Evolutionary conservation across 2,329 filamentous ascomycete species (phyloP).

Genomic region (Talaromyces sp.): DNA sequence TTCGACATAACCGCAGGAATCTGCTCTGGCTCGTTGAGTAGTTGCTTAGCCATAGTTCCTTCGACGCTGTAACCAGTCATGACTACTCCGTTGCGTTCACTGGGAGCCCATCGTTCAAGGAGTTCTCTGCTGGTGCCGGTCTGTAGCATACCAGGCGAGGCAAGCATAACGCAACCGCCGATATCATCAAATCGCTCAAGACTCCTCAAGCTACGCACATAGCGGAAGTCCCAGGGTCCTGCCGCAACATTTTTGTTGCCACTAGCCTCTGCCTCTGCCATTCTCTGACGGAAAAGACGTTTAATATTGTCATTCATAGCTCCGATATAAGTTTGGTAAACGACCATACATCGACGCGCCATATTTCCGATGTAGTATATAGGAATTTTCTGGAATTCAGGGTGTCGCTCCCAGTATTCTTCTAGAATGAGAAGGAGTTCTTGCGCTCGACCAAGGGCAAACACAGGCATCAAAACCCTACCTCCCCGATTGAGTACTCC

Average conservation of each 20-base stretch:
- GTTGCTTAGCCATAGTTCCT: constrained; percentile 94
- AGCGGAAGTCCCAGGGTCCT: constrained; percentile 95
- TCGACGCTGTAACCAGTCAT: constrained; percentile 99
- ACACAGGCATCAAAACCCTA: constrained; percentile 89
- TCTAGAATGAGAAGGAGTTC: constrained; percentile 92
- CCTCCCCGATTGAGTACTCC: constrained; percentile 86
- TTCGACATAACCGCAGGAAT: constrained; percentile 92
- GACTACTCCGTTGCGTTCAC: constrained; percentile 94
- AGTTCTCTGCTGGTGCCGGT: constrained; percentile 91
- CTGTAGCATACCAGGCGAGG: constrained; percentile 96
- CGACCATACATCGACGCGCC: constrained; percentile 94
- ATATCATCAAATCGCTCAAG: constrained; percentile 95
- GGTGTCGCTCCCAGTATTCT: constrained; percentile 91
- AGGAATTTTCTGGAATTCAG: constrained; percentile 82
- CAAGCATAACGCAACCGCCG: constrained; percentile 93
- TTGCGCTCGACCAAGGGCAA: constrained; percentile 88
- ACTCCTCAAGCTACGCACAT: constrained; percentile 85
- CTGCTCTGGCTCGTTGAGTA: constrained; percentile 90
- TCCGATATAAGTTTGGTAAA: constrained; percentile 96
- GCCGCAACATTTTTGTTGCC: constrained; percentile 67
- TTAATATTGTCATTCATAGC: constrained; percentile 99
- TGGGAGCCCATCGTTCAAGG: constrained; percentile 92
- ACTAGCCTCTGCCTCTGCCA: constrained; percentile 82
- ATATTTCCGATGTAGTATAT: constrained; percentile 98
- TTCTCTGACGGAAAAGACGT: constrained; percentile 83